phyloP scores from a whole-genome alignment of 495 filamentous ascomycete species.

The Penicillium chermesinum region DNA sequence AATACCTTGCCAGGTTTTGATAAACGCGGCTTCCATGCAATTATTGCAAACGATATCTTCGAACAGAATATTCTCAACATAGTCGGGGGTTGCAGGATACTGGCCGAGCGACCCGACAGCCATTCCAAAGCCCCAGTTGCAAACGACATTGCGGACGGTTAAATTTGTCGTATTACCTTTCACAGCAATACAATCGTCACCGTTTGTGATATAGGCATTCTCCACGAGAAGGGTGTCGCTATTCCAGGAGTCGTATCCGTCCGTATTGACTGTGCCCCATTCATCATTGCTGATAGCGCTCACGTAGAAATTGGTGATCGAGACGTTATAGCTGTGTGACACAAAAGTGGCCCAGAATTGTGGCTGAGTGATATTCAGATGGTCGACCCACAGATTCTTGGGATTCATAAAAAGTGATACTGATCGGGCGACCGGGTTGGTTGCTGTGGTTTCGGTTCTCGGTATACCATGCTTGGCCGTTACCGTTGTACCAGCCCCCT shows the following conservation, averaged over 20 bases:
- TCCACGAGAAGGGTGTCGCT: slow-evolving; percentile 27
- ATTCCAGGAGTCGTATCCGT: slow-evolving; percentile 36
- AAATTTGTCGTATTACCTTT: slow-evolving; percentile 41
- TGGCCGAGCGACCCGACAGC: slow-evolving; percentile 47
- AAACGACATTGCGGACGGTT: slow-evolving; percentile 28
- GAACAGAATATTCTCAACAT: slow-evolving; percentile 27
- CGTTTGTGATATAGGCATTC: slow-evolving; percentile 29
- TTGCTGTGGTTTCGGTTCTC: slow-evolving; percentile 30
- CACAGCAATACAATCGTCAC: slow-evolving; percentile 33
- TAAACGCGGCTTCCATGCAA: slow-evolving; percentile 48
- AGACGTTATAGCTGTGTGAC: slow-evolving; percentile 30
- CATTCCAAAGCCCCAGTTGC: slow-evolving; percentile 25
- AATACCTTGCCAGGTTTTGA: slow-evolving; percentile 49
- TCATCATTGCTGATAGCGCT: slow-evolving; percentile 33
- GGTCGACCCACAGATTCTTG: slow-evolving; percentile 28
- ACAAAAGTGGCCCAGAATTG: slow-evolving; percentile 45
- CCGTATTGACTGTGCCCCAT: slow-evolving; percentile 35
- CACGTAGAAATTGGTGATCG: slow-evolving; percentile 39
- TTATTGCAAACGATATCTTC: slow-evolving; percentile 26
- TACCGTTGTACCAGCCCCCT: slow-evolving; percentile 44
- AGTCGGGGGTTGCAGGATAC: slow-evolving; percentile 25
- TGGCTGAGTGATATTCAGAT: slow-evolving; percentile 34
- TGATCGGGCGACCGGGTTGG: slow-evolving; percentile 41
- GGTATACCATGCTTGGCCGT: slow-evolving; percentile 45
- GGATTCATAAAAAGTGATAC: slow-evolving; percentile 35